A percentile compares a stretch with the other conserved stretches of the same genome.
Evolutionary conservation across 352 stramenopile genomes (phyloP).

Genomic region (Globisporangium cystogenes): DNA sequence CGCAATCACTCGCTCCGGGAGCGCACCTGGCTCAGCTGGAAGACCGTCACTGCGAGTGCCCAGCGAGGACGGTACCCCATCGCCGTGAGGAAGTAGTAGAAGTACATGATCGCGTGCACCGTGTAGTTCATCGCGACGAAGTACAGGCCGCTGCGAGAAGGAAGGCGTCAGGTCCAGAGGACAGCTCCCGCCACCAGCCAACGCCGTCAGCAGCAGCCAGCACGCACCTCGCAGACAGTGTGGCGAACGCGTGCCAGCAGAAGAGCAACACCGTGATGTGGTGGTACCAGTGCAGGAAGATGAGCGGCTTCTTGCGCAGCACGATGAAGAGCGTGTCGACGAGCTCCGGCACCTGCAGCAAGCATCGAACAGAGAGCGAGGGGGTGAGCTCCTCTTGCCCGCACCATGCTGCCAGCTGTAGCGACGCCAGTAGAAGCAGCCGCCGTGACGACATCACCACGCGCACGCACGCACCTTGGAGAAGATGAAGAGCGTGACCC

Average conservation of each 20-base stretch:
- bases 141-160: constrained; percentile 82
- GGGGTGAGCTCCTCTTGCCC: constrained; percentile 9
- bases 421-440: neutral
- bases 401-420: neutral
- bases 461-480: constrained; percentile 52
- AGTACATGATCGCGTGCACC: constrained; percentile 98
- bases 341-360: constrained; percentile 81
- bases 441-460: too few species aligned
- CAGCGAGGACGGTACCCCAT: constrained; percentile 72
- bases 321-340: constrained; percentile 97
- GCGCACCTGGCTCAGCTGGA: constrained; percentile 89
- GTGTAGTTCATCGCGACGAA: constrained; percentile 98
- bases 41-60: constrained; percentile 83
- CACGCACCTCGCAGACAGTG: constrained; percentile 73
- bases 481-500: constrained; percentile 86
- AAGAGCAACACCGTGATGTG: constrained; percentile 97
- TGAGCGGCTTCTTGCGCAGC: constrained; percentile 94
- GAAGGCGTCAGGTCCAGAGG: neutral
- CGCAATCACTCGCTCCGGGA: neutral
- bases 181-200: neutral
- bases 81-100: constrained; percentile 92
- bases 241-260: constrained; percentile 96
- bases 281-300: constrained; percentile 99
- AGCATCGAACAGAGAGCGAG: neutral
- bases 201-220: too few species aligned